A percentile compares a stretch with the other conserved stretches of the same genome.
Conservation (phyloP, 805 yeast species). For the Candida chauliodis region DNA sequence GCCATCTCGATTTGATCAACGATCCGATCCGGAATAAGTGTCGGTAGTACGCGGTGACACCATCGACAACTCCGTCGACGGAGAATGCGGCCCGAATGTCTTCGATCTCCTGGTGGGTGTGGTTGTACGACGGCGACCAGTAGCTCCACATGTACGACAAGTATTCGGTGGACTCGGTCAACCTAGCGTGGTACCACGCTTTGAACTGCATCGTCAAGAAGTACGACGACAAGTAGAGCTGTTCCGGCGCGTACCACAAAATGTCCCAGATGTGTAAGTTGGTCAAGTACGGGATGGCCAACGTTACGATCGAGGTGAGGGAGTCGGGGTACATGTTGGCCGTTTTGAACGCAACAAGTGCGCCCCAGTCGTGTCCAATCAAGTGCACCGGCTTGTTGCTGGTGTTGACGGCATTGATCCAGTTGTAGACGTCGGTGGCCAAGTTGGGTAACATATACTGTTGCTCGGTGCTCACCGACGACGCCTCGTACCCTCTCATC, state of each 20-base stretch:
- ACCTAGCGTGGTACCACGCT: slow-evolving; percentile 19
- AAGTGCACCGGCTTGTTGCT: slow-evolving; percentile 29
- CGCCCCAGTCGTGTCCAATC: slow-evolving; percentile 46
- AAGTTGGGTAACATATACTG: slow-evolving; percentile 27
- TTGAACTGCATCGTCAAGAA: slow-evolving; percentile 35
- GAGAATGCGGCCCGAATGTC: slow-evolving; percentile 26
- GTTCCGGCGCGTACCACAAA: slow-evolving; percentile 29
- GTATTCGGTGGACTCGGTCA: slow-evolving; percentile 18
- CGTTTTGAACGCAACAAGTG: slow-evolving; percentile 32
- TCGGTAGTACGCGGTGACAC: slow-evolving; percentile 38
- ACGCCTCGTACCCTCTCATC: slow-evolving; percentile 36
- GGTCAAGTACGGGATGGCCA: slow-evolving; percentile 37
- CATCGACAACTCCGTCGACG: slow-evolving; percentile 24
- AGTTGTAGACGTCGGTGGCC: slow-evolving; percentile 32
- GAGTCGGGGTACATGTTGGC: slow-evolving; percentile 32
- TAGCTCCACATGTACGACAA: slow-evolving; percentile 30
- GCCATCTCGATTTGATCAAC: slow-evolving; percentile 18
- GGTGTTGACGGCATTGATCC: slow-evolving; percentile 24
- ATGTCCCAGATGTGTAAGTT: slow-evolving; percentile 25
- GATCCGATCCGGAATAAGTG: slow-evolving; percentile 21
- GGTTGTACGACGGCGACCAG: slow-evolving; percentile 42
- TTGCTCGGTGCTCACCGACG: slow-evolving; percentile 22
- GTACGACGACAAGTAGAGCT: slow-evolving; percentile 32
- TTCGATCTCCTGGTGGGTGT: slow-evolving; percentile 20
- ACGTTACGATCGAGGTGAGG: slow-evolving; percentile 28